Evolutionary conservation across 192 early-diverging fungal genomes (phyloP).

Genomic region (Backusella circina): DNA sequence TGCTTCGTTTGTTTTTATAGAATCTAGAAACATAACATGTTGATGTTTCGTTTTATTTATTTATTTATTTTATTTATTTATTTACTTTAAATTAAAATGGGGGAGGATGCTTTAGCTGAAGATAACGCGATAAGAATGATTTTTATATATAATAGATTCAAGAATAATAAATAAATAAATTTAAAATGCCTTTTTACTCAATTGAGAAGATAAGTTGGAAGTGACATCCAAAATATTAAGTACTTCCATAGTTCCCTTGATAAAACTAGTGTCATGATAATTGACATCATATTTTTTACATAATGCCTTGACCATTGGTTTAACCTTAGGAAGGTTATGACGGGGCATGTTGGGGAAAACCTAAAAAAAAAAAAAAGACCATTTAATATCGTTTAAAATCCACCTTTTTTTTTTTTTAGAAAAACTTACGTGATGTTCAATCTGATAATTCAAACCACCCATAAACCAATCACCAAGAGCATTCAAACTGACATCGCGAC

Average conservation of each 20-base stretch:
- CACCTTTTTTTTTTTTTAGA: neutral
- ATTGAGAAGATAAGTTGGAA: slow-evolving; percentile 25
- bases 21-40: neutral
- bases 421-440: slow-evolving; percentile 73
- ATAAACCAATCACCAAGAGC: slow-evolving; percentile 77
- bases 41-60: neutral
- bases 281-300: slow-evolving; percentile 36
- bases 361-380: slow-evolving; percentile 11
- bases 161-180: neutral
- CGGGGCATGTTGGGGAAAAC: slow-evolving; percentile 80
- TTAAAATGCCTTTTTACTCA: slow-evolving; percentile 33
- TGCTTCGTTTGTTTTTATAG: neutral
- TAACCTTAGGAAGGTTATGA: slow-evolving; percentile 61
- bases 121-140: slow-evolving; percentile 40
- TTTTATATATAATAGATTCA: slow-evolving; percentile 51
- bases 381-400: neutral
- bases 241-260: slow-evolving; percentile 31
- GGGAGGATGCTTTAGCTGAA: neutral
- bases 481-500: slow-evolving; percentile 63
- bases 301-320: slow-evolving; percentile 58
- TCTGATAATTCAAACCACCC: slow-evolving; percentile 81
- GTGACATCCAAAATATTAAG: slow-evolving; percentile 28
- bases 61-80: neutral
- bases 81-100: neutral
- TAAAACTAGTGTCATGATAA: slow-evolving; percentile 6